Evolutionary conservation across 2,329 filamentous ascomycete genomes (phyloP), one percentile per base, ranked within the genome.

Genomic region (Diaporthe aspalathi): DNA sequence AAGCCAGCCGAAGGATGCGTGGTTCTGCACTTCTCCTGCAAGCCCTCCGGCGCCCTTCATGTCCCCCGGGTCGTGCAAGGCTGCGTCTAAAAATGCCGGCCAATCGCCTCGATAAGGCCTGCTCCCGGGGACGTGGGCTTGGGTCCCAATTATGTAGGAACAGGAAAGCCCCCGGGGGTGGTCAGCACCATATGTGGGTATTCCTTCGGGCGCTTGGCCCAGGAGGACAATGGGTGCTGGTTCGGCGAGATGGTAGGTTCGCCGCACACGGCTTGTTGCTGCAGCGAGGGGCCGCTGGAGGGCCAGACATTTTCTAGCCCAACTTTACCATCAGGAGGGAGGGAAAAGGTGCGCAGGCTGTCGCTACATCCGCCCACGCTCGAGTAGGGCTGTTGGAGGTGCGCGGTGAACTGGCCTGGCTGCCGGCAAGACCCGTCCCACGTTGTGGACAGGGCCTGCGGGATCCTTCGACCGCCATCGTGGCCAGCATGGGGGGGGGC

Each of bases 121-220:
- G 60, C 53, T 68, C 45, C 67, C 67, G 67, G 53, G 54, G 22
- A 68, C 67, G 32, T 68, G 67, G 67, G 47, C 43, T 29, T 60
- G 67, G 67, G 67, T 50, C 67, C n/a, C 45, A 38, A 35, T 49
- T 49, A n/a, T 50, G 20, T 35, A 49, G 7, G 40, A 5, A 17
- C 5, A 27, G 1, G 22, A 11, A 16, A 35, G 32, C 29, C 29
- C 29, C 29, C 16, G 20, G 17, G 22, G 54, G 67, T 68, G 67
- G 67, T 68, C 67, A 68, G 67, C 67, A 60, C 53, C 43, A 14
- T 50, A 60, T 68, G 27, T 68, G 53, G 50, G 32, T n/a, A 38
- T 17, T 24, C 32, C 24, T 68, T n/a, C 53, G 17, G 29, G 20
- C 16, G 24, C 17, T 40, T 43, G 24, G n/a, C 6, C 8, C 38